Evolutionary conservation across 2,329 filamentous ascomycete species (phyloP), one percentile per base, ranked within the genome.

Genomic region (Stromatinia cepivora): DNA sequence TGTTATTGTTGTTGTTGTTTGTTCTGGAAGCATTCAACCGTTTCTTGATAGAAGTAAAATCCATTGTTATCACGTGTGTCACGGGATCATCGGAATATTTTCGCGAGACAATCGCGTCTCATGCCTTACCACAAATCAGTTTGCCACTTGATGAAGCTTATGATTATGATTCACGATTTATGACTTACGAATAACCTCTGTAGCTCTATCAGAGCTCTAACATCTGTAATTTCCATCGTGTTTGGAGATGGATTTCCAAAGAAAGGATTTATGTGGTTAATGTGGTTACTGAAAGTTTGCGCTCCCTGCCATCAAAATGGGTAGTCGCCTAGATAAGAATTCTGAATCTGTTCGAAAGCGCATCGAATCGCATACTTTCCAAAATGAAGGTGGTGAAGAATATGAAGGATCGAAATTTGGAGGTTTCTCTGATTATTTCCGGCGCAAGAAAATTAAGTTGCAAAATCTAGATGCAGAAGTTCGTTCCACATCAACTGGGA

Each of bases 391-490:
- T 34, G 94, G 95, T 69, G 94, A 98, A 70, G 96, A 99, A 79
- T 99, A 99, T 79, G 89, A 90, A 70, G 87, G 85, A 2, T 97
- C 93, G 72, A 87, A 87, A 66, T 99, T 98, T 79, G 92, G 93
- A 36, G 94, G 94, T 11, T 96, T 98, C 76, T 81, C 84, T 34
- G 94, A 98, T 77, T 99, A 98, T 80, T 96, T 97, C 78, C 87
- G 94, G 63, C 90, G 94, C 69, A 99, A 99, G 83, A 97, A 97
- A 84, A 89, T 97, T 80, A 99, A 99, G 78, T 85, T 99, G 4
- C 95, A 98, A 80, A 99, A 99, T 77, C 86, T 95, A 42, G 95
- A 99, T 80, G 89, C 89, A 11, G 88, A 97, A 67, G 83, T 97
- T 57, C 89, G 94, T 70, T 86, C 90, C 45, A 83, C 87, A 5